Base-by-base conservation (phyloP, 2,329 filamentous ascomycete species). In the Aspergillus sp. region DNA sequence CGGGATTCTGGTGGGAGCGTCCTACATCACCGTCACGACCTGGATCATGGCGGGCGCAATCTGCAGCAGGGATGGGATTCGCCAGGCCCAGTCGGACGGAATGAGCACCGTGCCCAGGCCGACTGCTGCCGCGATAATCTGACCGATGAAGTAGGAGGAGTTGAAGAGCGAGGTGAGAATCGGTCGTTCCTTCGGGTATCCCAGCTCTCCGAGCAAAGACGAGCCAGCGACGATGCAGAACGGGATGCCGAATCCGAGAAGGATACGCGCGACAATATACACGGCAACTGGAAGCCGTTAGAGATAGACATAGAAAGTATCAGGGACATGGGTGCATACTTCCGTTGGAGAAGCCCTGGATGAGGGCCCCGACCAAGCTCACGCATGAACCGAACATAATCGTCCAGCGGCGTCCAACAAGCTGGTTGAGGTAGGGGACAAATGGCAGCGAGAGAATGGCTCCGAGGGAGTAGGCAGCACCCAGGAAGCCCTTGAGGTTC, bases 161-260 rank as follows among this genome's bases (percentile, higher is more conserved):
- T 85, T 85, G 74, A 85, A 85, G 1, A 84, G 70, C 5, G 81
- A 83, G 1, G 81, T 85, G 49, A 85, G 59, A n/a, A 81, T 72
- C 0, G 82, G 74, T 55, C 83, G 80, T 65, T 85, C 82, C 63
- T 83, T 85, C 2, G 83, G 83, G 61, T 85, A 79, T 1, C 77
- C 81, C 21, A 86, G 70, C 62, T 86, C 83, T 67, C 81, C 82
- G 23, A 86, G 81, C 46, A 85, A 68, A 31, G 79, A 76, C 1
- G 82, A 80, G 4, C 80, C 82, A 2, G 81, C 78, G 31, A 84
- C 79, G 55, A 85, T 85, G 54, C 78, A 80, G 58, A 81, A 83
- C 0, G 81, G 78, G 45, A 86, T 82, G n/a, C 83, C 83, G 20
- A 81, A 78, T 14, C 83, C 83, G n/a, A 86, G 77, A 21, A 86